Base-by-base conservation (phyloP, 768 basidiomycete genomes). In the Lenzites betulinus region DNA sequence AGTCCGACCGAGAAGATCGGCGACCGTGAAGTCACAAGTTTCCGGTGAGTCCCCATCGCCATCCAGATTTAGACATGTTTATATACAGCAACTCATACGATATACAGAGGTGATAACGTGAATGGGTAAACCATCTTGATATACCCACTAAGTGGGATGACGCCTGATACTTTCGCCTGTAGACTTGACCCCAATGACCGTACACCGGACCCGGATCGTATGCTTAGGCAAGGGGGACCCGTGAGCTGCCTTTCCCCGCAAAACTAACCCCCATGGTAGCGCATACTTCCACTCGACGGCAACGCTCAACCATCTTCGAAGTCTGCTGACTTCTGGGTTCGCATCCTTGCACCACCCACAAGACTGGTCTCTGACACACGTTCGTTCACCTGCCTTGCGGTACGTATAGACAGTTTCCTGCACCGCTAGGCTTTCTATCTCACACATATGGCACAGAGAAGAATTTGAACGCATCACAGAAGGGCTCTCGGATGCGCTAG, bases 211-310 rank as follows among this genome's bases (percentile, higher is more conserved):
- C 96, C 97, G 0, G 88, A 94, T 62, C 84, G 97, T 20, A 78
- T 99, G 9, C 77, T 98, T 12, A 89, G 85, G 93, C 89, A 66
- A 51, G 43, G 28, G 54, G 18, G 38, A 54, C 11, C 44, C 30
- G 11, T 33, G 11, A 47, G 13, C 6, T 15, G 1, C 8, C 35
- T 42, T 20, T 12, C 15, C 7, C 48, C 26, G 26, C 38, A 16
- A 18, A 18, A 26, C n/a, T 2, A 38, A 13, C 36, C 13, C 22
- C 16, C 12, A 9, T 25, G 0, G 43, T 26, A 95, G 92, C 63
- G 95, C 96, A 2, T 98, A 98, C 81, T 98, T 98, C 77, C 89
- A 98, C 76, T 98, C 96, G 0, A 83, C 93, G 0, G 83, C 95
- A 8, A 98, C 97, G 0, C 80, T 98, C 42, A 99, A 99, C 76